These are phyloP conservation scores for Excoecaria agallocha DNA, from an alignment of 345 rosid genomes.

Conservation along the genomic window DNA sequence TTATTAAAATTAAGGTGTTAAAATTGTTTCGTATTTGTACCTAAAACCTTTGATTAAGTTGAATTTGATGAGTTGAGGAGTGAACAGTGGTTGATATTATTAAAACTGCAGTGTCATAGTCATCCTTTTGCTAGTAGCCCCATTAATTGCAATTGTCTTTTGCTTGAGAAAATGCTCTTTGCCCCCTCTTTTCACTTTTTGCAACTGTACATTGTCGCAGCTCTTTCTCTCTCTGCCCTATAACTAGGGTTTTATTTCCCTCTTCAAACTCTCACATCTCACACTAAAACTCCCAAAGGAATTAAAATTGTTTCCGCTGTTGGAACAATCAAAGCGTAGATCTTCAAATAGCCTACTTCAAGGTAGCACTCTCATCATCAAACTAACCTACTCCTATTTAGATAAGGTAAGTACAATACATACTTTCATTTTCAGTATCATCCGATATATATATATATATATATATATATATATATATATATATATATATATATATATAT, in stretches of 20 bases:
- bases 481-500: no score
- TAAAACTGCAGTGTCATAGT: conserved; percentile 23
- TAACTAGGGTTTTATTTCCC: conserved; percentile 34
- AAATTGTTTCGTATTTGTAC: no score
- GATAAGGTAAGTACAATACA: conserved; percentile 3
- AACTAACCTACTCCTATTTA: conserved; percentile 9
- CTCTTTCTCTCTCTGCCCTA: conserved; percentile 23
- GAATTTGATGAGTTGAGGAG: no score
- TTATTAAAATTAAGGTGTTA: no score
- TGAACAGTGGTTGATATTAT: conserved; percentile 9
- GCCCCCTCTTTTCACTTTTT: conserved; percentile 27
- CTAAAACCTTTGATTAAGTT: no score
- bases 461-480: no score
- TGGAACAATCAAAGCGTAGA: conserved; percentile 13
- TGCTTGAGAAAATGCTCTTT: conserved; percentile 40
- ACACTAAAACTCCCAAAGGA: background rate
- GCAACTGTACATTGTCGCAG: conserved; percentile 33
- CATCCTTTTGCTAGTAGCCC: conserved; percentile 20
- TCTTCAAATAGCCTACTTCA: conserved; percentile 17
- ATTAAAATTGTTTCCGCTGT: no score
- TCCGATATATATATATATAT: no score
- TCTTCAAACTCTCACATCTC: conserved; percentile 24
- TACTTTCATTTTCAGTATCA: background rate
- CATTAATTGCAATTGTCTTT: conserved; percentile 41
- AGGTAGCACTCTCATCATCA: conserved; percentile 4